These are phyloP conservation scores for Kluyveromyces nonfermentans DNA, from an alignment of 805 yeast species.

Conservation along the genomic window DNA sequence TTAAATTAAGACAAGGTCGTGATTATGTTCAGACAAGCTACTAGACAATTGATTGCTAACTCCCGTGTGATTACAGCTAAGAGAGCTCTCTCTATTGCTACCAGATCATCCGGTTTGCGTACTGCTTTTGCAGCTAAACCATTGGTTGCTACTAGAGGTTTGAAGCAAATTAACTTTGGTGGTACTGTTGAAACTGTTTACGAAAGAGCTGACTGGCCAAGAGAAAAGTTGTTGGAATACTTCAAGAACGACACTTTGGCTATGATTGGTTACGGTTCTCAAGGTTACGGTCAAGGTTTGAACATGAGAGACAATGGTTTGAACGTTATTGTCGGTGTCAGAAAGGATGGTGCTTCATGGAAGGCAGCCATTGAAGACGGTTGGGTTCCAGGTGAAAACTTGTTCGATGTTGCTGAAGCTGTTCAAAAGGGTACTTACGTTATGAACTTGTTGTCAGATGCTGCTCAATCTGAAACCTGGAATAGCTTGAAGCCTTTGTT, in stretches of 20 bases:
- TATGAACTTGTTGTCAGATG: conserved; percentile 98
- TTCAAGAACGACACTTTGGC: conserved; percentile 98
- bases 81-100: conserved; percentile 54
- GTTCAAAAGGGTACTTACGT: conserved; percentile 82
- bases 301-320: conserved; percentile 98
- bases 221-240: conserved; percentile 89
- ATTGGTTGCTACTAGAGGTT: conserved; percentile 69
- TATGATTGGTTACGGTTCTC: conserved; percentile 98
- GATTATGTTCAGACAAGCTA: conserved; percentile 35
- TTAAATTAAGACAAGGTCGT: neutral
- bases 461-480: conserved; percentile 99
- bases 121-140: conserved; percentile 42
- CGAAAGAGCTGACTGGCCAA: conserved; percentile 99
- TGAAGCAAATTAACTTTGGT: conserved; percentile 94
- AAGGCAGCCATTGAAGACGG: conserved; percentile 99
- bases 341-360: conserved; percentile 99
- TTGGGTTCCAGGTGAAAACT: conserved; percentile 99
- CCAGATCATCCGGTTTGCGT: conserved; percentile 46
- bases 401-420: conserved; percentile 93
- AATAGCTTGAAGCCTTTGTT: conserved; percentile 72
- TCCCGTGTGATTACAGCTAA: conserved; percentile 41
- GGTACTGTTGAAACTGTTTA: conserved; percentile 92
- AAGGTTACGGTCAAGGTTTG: conserved; percentile 99
- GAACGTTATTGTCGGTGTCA: conserved; percentile 95
- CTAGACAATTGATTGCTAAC: conserved; percentile 33